phyloP scores from a whole-genome alignment of 2,329 filamentous ascomycete species.

The Periconia sp. region DNA sequence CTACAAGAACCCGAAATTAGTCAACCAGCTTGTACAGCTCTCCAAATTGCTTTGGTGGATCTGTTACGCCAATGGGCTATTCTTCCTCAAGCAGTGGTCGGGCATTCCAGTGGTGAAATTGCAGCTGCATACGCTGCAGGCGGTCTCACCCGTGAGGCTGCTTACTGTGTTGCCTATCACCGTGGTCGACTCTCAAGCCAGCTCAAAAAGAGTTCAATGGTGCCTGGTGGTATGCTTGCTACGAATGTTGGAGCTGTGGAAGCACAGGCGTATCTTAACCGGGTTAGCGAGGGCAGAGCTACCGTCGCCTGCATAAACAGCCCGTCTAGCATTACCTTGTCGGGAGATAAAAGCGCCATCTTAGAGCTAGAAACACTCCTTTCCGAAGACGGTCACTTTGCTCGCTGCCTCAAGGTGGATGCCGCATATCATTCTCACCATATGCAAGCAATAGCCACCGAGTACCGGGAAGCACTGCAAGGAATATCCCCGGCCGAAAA shows the following conservation, averaged over 20 bases:
- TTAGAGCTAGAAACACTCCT: conserved; percentile 38
- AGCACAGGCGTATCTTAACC: not conserved
- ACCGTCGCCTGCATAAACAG: conserved; percentile 41
- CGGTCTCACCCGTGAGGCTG: conserved; percentile 11
- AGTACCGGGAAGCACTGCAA: conserved; percentile 27
- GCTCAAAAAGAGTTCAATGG: not conserved
- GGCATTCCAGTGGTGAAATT: no score
- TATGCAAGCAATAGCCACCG: conserved; percentile 40
- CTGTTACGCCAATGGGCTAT: no score
- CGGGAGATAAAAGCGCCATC: conserved; percentile 49
- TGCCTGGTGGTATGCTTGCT: not conserved
- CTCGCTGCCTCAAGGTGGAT: conserved; percentile 48
- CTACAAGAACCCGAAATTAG: no score
- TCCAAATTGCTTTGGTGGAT: no score
- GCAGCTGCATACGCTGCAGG: conserved; percentile 21
- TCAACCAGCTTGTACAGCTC: no score
- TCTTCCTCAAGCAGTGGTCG: no score
- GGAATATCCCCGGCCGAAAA: not conserved
- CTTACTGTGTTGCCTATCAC: conserved; percentile 16
- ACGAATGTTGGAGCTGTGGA: not conserved
- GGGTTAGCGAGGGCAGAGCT: not conserved
- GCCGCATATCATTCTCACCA: conserved; percentile 56
- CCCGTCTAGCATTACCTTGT: conserved; percentile 50
- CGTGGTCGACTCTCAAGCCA: conserved; percentile 8
- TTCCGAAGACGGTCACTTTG: conserved; percentile 45